phyloP scores from a whole-genome alignment of 169 alveolate species.

The Babesia ovis region DNA sequence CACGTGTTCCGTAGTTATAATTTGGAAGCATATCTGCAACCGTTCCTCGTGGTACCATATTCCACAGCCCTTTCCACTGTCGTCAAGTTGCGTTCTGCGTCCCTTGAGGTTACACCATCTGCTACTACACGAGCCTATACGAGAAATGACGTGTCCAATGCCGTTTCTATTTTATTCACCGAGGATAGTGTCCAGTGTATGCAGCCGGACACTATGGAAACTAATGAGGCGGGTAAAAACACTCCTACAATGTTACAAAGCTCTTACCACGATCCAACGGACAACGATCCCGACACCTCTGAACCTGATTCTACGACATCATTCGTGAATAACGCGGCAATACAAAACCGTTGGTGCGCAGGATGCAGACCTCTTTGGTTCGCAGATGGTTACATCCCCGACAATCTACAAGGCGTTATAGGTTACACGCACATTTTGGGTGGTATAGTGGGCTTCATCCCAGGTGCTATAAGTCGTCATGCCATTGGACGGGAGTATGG shows the following conservation, averaged over 20 bases:
- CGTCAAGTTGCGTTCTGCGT: neutral
- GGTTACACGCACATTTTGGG: conserved; percentile 64
- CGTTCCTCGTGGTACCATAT: conserved; percentile 77
- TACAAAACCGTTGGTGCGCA: neutral
- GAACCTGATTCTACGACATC: neutral
- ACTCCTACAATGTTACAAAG: neutral
- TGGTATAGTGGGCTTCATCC: conserved; percentile 88
- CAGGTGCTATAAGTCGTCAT: conserved; percentile 84
- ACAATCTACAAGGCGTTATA: neutral
- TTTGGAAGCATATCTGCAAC: conserved; percentile 68
- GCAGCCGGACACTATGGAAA: neutral
- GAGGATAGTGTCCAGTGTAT: neutral
- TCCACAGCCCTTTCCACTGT: conserved; percentile 32
- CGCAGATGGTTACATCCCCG: neutral
- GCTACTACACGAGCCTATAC: neutral
- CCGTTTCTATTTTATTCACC: neutral
- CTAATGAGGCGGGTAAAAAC: neutral
- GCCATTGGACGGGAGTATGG: conserved; percentile 78
- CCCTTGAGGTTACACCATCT: neutral
- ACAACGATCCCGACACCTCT: neutral
- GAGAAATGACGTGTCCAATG: neutral
- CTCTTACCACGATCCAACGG: neutral
- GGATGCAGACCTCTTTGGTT: neutral
- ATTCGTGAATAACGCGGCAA: neutral
- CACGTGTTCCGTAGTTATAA: conserved; percentile 69